Evolutionary conservation across 1,284 basidiomycete genomes (phyloP).

Genomic region (Ustilago hordei): DNA sequence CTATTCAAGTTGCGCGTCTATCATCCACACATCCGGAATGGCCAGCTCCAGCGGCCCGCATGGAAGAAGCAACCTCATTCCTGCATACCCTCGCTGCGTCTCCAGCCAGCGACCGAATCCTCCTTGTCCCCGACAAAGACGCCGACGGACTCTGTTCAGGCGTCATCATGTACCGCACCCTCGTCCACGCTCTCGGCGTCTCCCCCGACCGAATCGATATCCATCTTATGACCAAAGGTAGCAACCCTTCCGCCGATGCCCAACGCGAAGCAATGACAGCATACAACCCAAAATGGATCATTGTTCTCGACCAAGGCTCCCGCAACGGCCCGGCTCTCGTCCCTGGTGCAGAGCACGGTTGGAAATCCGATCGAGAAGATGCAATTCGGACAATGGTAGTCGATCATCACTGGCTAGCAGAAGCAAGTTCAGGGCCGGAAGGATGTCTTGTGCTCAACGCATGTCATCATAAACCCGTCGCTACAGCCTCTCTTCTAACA

Average conservation of each 20-base stretch:
- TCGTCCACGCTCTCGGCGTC: constrained; percentile 35
- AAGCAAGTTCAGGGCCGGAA: constrained; percentile 34
- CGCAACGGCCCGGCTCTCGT: constrained; percentile 47
- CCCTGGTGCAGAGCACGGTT: constrained; percentile 49
- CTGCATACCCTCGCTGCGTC: constrained; percentile 26
- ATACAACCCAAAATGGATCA: constrained; percentile 45
- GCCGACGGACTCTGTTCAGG: constrained; percentile 57
- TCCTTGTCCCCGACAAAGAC: constrained; percentile 57
- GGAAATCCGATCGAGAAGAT: constrained; percentile 21
- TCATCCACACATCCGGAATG: constrained; percentile 34
- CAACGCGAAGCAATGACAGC: constrained; percentile 39
- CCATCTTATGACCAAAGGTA: constrained; percentile 56
- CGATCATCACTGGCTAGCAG: constrained; percentile 53
- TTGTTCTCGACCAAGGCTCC: constrained; percentile 61
- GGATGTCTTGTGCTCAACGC: constrained; percentile 57
- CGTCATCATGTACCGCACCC: constrained; percentile 55
- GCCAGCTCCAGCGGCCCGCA: constrained; percentile 24
- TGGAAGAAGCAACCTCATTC: constrained; percentile 40
- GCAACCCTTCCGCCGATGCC: constrained; percentile 27
- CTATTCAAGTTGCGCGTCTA: constrained; percentile 30
- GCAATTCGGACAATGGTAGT: constrained; percentile 48
- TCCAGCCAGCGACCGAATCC: constrained; percentile 21
- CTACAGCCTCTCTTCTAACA: constrained; percentile 49
- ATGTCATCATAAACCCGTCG: constrained; percentile 49
- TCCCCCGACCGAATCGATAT: constrained; percentile 34